Percentiles rank a stretch among this genome's conserved stretches.
Evolutionary conservation across 768 basidiomycete species (phyloP).

Genomic region (Collybia mongolica): DNA sequence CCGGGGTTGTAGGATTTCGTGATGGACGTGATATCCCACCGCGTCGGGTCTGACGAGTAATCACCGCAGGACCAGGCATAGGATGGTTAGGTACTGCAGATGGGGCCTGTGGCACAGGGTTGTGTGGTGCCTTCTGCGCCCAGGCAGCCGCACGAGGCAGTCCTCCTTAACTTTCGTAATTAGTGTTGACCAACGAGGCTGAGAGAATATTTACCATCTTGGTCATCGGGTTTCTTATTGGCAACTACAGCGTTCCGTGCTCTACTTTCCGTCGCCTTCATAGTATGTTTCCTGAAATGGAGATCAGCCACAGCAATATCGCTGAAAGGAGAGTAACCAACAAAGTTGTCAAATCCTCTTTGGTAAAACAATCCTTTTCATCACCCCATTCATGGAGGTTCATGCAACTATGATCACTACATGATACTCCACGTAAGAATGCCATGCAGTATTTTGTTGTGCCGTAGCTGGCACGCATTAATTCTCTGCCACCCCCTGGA

Average conservation of each 20-base stretch:
- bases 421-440: conserved; percentile 83
- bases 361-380: conserved; percentile 96
- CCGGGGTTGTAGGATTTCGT: conserved; percentile 32
- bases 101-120: conserved; percentile 14
- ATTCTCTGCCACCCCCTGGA: conserved; percentile 84
- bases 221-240: conserved; percentile 65
- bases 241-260: conserved; percentile 43
- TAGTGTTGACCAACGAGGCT: conserved; percentile 8
- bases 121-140: conserved; percentile 42
- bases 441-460: conserved; percentile 98
- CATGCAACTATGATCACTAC: conserved; percentile 89
- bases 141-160: conserved; percentile 71
- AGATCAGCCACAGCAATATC: conserved; percentile 8
- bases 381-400: conserved; percentile 98
- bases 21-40: conserved; percentile 43
- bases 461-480: conserved; percentile 92
- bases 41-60: conserved; percentile 42
- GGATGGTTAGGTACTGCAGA: conserved; percentile 14
- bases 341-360: conserved; percentile 93
- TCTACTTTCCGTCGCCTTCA: conserved; percentile 83
- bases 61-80: conserved; percentile 16
- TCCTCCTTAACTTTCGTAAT: conserved; percentile 28
- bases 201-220: conserved; percentile 36
- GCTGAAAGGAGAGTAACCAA: conserved; percentile 32
- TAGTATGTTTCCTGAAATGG: conserved; percentile 76